Evolutionary conservation across 495 filamentous ascomycete species (phyloP).

Genomic region (Halenospora varia): DNA sequence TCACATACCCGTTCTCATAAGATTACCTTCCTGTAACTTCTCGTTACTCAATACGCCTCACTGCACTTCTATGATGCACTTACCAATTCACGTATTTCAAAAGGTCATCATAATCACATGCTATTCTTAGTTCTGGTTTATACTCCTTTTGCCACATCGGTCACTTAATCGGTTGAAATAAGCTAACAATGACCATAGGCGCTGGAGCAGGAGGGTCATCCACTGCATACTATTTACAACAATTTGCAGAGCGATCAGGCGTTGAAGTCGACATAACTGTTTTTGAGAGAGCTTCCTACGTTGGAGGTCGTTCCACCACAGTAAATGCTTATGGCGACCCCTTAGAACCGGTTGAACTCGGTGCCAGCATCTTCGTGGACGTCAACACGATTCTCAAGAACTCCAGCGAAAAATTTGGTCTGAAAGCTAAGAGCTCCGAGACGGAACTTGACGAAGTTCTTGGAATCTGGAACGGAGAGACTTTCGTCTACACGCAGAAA

Average conservation of each 20-base stretch:
- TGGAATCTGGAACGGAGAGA: slow-evolving; percentile 81
- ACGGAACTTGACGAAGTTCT: slow-evolving; percentile 41
- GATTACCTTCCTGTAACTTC: too few species aligned
- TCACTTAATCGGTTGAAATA: too few species aligned
- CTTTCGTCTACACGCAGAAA: slow-evolving; percentile 65
- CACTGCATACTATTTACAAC: slow-evolving; percentile 74
- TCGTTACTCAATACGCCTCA: too few species aligned
- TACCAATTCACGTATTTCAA: too few species aligned
- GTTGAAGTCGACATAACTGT: slow-evolving; percentile 72
- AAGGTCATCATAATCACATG: too few species aligned
- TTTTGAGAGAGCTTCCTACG: slow-evolving; percentile 73
- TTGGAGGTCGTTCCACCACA: slow-evolving; percentile 88
- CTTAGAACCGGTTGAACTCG: slow-evolving; percentile 72
- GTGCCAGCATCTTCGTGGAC: slow-evolving; percentile 87
- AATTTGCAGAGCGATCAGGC: slow-evolving; percentile 55
- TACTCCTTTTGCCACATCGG: neutral
- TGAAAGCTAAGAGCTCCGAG: slow-evolving; percentile 38
- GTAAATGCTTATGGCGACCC: slow-evolving; percentile 74
- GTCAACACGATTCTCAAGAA: slow-evolving; percentile 79
- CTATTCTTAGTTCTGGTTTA: too few species aligned
- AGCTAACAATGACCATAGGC: slow-evolving; percentile 44
- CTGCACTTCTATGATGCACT: too few species aligned
- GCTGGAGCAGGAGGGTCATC: slow-evolving; percentile 89
- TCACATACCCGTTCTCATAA: too few species aligned
- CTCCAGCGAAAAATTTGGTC: slow-evolving; percentile 67